Percentiles rank a stretch among this genome's conserved stretches.
Evolutionary conservation across 1,284 basidiomycete species (phyloP).

Genomic region (Schizopora paradoxa): DNA sequence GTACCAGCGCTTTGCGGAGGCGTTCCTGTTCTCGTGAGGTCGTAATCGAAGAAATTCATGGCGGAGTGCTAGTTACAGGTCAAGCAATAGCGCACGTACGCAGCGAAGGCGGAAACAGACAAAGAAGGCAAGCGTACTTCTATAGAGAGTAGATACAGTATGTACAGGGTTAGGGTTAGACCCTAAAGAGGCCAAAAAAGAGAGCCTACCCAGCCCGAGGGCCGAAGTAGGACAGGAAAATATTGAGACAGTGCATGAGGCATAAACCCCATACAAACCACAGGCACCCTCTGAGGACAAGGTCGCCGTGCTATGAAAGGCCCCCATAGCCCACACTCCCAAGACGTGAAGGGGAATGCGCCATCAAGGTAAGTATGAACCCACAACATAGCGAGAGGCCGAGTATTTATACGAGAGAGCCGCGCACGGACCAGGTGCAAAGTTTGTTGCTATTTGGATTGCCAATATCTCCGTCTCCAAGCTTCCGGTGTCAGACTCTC

Average conservation of each 20-base stretch:
- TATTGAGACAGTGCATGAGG: constrained; percentile 20
- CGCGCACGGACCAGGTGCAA: constrained; percentile 15
- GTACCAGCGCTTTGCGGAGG: constrained; percentile 30
- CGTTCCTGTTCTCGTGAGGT: constrained; percentile 41
- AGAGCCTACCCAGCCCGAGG: constrained; percentile 20
- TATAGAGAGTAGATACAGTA: too few species aligned
- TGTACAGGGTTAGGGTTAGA: constrained; percentile 18
- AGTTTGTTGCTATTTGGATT: background rate
- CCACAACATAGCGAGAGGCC: background rate
- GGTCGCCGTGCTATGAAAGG: constrained; percentile 32
- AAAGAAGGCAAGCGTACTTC: too few species aligned
- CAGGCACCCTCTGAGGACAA: constrained; percentile 26
- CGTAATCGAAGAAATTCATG: constrained; percentile 76
- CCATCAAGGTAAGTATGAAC: constrained; percentile 44
- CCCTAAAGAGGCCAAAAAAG: constrained; percentile 8
- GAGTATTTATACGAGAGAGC: background rate
- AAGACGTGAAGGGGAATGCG: constrained; percentile 31
- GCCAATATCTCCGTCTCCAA: too few species aligned
- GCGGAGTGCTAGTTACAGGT: constrained; percentile 11
- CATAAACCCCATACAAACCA: constrained; percentile 21
- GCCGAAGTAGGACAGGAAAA: constrained; percentile 19
- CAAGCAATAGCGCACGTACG: too few species aligned
- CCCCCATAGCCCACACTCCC: constrained; percentile 26
- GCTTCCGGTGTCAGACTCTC: too few species aligned
- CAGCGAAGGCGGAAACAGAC: too few species aligned